Conservation (phyloP, 495 filamentous ascomycete genomes). For the Annulohypoxylon stygium region DNA sequence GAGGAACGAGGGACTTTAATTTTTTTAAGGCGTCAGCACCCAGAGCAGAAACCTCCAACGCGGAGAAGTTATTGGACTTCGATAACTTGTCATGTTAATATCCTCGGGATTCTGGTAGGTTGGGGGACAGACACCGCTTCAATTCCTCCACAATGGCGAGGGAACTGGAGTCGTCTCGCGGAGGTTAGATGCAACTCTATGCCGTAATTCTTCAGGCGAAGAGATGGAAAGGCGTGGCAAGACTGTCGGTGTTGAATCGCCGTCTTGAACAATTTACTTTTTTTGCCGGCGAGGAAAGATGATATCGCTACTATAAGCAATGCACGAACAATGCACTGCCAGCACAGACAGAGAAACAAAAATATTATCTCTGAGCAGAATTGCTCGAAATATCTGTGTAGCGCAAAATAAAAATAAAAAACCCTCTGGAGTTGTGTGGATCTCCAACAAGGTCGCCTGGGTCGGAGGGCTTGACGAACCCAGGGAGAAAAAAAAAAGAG, state of each 20-base stretch:
- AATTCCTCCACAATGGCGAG: slow-evolving; percentile 55
- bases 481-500: slow-evolving; percentile 25
- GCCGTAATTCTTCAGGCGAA: slow-evolving; percentile 27
- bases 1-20: slow-evolving; percentile 40
- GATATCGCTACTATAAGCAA: slow-evolving; percentile 38
- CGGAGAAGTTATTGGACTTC: slow-evolving; percentile 65
- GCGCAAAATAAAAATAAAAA: slow-evolving; percentile 24
- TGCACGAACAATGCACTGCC: slow-evolving; percentile 37
- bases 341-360: slow-evolving; percentile 6
- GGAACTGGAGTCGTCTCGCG: slow-evolving; percentile 44
- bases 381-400: slow-evolving; percentile 48
- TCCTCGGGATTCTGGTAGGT: slow-evolving; percentile 50
- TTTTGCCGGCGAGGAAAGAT: slow-evolving; percentile 34
- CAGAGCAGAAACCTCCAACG: slow-evolving; percentile 67
- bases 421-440: slow-evolving; percentile 33
- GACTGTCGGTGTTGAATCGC: slow-evolving; percentile 33
- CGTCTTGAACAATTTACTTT: slow-evolving; percentile 24
- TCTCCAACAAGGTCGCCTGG: slow-evolving; percentile 42
- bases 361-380: slow-evolving; percentile 22
- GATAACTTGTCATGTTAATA: slow-evolving; percentile 71
- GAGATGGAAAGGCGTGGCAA: slow-evolving; percentile 25
- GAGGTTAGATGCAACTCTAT: slow-evolving; percentile 39
- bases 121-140: slow-evolving; percentile 55
- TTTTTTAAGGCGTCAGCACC: slow-evolving; percentile 61
- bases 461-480: slow-evolving; percentile 42